Conservation (phyloP, 2,329 filamentous ascomycete genomes). For the Teratosphaeria gauchensis region DNA sequence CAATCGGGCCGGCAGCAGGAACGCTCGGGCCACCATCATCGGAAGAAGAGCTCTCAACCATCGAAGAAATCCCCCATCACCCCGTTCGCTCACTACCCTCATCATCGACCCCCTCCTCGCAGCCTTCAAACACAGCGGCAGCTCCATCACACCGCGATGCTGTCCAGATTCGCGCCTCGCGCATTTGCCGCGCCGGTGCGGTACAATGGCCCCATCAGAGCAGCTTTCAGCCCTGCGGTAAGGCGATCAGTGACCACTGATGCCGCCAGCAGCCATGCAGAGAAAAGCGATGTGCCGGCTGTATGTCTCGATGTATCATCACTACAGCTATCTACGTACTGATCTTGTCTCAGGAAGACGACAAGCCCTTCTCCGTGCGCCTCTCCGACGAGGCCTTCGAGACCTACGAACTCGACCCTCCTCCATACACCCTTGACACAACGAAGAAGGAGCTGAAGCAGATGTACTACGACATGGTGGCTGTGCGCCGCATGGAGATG, state of each 20-base stretch:
- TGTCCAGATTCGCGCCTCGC: slow-evolving; percentile 29
- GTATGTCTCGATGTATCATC: slow-evolving; percentile 35
- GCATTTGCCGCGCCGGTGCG: slow-evolving; percentile 24
- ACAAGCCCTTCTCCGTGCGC: slow-evolving; percentile 82
- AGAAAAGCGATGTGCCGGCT: slow-evolving; percentile 61
- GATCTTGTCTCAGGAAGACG: slow-evolving; percentile 59
- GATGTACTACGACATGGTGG: slow-evolving; percentile 98
- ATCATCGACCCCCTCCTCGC: not conserved
- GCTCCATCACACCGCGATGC: slow-evolving; percentile 12
- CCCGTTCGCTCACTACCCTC: not conserved
- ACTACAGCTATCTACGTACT: not conserved
- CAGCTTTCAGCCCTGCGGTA: slow-evolving; percentile 28
- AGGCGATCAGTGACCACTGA: slow-evolving; percentile 84
- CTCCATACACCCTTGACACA: slow-evolving; percentile 80
- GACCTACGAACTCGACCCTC: slow-evolving; percentile 97
- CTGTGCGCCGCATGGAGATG: slow-evolving; percentile 97
- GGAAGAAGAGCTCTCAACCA: not conserved
- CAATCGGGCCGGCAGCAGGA: not conserved
- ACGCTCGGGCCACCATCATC: not conserved
- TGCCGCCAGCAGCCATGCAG: slow-evolving; percentile 82
- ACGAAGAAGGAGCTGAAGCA: slow-evolving; percentile 98
- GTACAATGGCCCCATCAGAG: slow-evolving; percentile 16
- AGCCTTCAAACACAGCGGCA: not conserved
- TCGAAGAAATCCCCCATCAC: not conserved
- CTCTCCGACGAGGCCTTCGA: slow-evolving; percentile 99